Conservation (phyloP, 78 protist species). For the Anaeramoeba flamelloides region DNA sequence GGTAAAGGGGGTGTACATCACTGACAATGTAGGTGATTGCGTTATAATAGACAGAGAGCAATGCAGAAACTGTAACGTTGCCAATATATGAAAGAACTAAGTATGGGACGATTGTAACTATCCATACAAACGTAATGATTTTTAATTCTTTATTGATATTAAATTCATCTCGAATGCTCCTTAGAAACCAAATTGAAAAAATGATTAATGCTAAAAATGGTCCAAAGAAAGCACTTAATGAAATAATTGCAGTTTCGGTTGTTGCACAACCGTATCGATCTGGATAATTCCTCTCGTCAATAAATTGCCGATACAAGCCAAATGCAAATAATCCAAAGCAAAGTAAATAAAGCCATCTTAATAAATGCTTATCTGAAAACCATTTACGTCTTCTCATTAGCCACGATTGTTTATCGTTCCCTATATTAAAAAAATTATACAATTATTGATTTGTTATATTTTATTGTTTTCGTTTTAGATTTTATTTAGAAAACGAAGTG, state of each 20-base stretch:
- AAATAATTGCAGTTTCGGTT: background rate
- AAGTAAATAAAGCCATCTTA: background rate
- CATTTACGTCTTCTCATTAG: background rate
- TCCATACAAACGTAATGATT: background rate
- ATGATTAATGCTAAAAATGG: background rate
- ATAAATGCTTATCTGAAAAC: background rate
- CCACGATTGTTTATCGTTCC: background rate
- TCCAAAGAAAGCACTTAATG: background rate
- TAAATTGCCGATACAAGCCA: background rate
- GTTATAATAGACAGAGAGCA: background rate
- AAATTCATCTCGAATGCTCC: background rate
- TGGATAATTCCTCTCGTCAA: background rate
- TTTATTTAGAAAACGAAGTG: background rate
- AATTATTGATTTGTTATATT: background rate
- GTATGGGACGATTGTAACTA: background rate
- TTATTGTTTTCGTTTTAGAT: background rate
- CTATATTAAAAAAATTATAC: no score
- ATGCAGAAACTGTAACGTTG: background rate
- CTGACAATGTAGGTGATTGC: background rate
- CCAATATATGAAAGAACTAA: background rate
- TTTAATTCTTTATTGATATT: background rate
- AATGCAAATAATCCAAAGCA: background rate
- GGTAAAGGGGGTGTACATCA: background rate
- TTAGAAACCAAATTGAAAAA: background rate
- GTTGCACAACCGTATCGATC: background rate